Conservation (phyloP, 495 filamentous ascomycete species). For the Neurospora sp. region DNA sequence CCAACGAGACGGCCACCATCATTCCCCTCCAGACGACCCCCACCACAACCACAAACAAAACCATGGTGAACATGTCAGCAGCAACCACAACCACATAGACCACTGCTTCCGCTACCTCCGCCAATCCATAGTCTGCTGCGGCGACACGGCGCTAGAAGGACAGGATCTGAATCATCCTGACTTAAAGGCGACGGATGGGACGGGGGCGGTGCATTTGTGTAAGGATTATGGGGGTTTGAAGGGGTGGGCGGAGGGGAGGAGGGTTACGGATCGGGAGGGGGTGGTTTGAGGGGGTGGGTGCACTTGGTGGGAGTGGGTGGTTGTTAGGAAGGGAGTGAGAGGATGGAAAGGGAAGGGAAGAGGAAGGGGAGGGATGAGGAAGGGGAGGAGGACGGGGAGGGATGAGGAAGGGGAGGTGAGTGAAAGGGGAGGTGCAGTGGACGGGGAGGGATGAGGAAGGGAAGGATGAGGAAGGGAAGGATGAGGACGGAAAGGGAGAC, state of each 20-base stretch:
- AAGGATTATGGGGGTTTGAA: not conserved
- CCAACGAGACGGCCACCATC: not conserved
- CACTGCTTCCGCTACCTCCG: conserved; percentile 9
- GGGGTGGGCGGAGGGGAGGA: conserved; percentile 2
- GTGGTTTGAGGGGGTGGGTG: not conserved
- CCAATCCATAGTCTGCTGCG: not conserved
- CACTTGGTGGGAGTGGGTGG: too few species aligned
- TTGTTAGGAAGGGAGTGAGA: too few species aligned
- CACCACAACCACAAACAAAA: too few species aligned
- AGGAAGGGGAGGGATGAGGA: too few species aligned
- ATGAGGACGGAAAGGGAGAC: not conserved
- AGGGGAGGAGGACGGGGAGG: too few species aligned
- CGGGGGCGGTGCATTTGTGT: conserved; percentile 1
- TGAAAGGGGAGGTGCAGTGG: not conserved
- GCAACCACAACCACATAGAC: not conserved
- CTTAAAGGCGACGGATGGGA: not conserved
- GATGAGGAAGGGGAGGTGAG: too few species aligned
- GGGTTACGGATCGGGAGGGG: not conserved
- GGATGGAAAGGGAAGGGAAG: not conserved
- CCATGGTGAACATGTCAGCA: too few species aligned
- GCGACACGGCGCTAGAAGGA: conserved; percentile 3
- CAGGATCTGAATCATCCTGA: not conserved
- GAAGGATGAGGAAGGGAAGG: too few species aligned
- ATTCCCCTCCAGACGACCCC: not conserved
- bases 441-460: too few species aligned